Conservation (phyloP, 2,329 filamentous ascomycete genomes). For the Cytospora piceae region DNA sequence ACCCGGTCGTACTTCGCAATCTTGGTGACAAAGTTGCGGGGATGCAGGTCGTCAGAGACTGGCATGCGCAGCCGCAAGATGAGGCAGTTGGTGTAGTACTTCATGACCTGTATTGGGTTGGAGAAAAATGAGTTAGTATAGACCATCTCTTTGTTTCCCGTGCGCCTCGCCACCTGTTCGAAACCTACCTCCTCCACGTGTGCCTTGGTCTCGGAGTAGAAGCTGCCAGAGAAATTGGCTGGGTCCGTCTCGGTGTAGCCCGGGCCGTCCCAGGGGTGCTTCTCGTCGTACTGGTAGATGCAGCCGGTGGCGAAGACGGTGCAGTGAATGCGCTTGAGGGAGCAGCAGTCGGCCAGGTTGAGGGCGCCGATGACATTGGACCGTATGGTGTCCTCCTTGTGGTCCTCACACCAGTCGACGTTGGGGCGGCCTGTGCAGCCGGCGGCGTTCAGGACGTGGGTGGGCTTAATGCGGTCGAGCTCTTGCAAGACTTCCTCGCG, state of each 20-base stretch:
- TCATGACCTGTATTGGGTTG: slow-evolving; percentile 54
- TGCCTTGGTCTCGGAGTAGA: slow-evolving; percentile 70
- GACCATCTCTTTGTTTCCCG: not conserved
- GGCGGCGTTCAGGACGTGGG: slow-evolving; percentile 68
- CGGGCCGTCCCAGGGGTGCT: slow-evolving; percentile 61
- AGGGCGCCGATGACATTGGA: slow-evolving; percentile 69
- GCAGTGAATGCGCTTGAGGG: slow-evolving; percentile 60
- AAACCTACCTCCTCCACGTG: slow-evolving; percentile 64
- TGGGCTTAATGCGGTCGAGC: slow-evolving; percentile 63
- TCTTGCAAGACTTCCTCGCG: slow-evolving; percentile 59
- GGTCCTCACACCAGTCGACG: slow-evolving; percentile 73
- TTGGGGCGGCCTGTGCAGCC: slow-evolving; percentile 70
- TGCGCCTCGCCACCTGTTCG: not conserved
- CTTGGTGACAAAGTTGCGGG: slow-evolving; percentile 71
- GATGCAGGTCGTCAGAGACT: slow-evolving; percentile 68
- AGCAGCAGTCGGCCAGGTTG: slow-evolving; percentile 66
- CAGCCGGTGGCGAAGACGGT: slow-evolving; percentile 71
- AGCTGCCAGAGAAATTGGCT: slow-evolving; percentile 68
- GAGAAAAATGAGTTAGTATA: slow-evolving; percentile 14
- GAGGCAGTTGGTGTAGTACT: slow-evolving; percentile 63
- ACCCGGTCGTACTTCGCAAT: slow-evolving; percentile 67
- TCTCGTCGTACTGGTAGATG: slow-evolving; percentile 66
- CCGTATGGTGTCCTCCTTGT: slow-evolving; percentile 68
- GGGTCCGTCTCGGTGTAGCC: slow-evolving; percentile 65
- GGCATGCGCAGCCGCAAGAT: slow-evolving; percentile 72